These are phyloP conservation scores for Talaromyces proteolyticus DNA, from an alignment of 495 filamentous ascomycete genomes.

Conservation along the genomic window DNA sequence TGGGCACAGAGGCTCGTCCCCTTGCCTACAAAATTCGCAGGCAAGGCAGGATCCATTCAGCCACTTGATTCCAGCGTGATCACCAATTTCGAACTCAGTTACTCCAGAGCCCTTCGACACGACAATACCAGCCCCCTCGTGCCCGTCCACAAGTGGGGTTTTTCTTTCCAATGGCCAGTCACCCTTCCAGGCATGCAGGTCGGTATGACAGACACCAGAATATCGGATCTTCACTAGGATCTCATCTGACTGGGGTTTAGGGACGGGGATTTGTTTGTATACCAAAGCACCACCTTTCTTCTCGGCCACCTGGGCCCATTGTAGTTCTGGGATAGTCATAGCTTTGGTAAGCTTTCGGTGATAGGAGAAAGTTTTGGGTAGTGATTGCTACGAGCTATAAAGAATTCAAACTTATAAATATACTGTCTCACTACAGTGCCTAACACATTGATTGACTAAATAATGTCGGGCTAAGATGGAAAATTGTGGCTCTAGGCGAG, in stretches of 20 bases:
- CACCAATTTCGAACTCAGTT: slow-evolving; percentile 67
- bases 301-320: slow-evolving; percentile 86
- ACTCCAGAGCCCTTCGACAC: slow-evolving; percentile 73
- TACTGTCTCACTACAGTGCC: no score
- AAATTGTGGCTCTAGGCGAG: no score
- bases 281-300: slow-evolving; percentile 64
- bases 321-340: slow-evolving; percentile 70
- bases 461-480: no score
- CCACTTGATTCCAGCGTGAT: slow-evolving; percentile 87
- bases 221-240: slow-evolving; percentile 89
- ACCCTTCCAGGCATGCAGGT: slow-evolving; percentile 77
- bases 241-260: slow-evolving; percentile 75
- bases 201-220: slow-evolving; percentile 91
- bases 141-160: slow-evolving; percentile 78
- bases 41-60: slow-evolving; percentile 74
- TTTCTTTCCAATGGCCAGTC: slow-evolving; percentile 82
- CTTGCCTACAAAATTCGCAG: slow-evolving; percentile 74
- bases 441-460: no score
- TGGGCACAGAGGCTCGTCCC: slow-evolving; percentile 71
- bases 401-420: no score
- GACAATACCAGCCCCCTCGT: slow-evolving; percentile 85
- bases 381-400: no score
- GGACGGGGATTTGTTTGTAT: slow-evolving; percentile 80
- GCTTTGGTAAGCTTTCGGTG: no score
- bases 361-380: no score